These are phyloP conservation scores for Cordyceps tenuipes DNA, from an alignment of 2,329 filamentous ascomycete genomes.

Conservation along the genomic window DNA sequence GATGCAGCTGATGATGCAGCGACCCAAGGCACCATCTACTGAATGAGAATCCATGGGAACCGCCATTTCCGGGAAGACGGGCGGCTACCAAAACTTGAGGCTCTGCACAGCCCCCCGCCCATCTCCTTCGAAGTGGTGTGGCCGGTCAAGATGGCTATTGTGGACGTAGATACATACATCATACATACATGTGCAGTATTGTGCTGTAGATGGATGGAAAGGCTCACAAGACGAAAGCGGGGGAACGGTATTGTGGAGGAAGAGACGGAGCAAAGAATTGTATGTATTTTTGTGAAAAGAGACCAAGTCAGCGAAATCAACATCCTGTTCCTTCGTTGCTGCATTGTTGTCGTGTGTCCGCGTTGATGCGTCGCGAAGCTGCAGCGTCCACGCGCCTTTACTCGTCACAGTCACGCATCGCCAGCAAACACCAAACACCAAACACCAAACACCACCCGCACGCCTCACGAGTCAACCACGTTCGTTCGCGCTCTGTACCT, in stretches of 20 bases:
- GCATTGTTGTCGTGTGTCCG: neutral
- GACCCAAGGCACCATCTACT: neutral
- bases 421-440: conserved; percentile 1
- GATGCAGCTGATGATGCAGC: neutral
- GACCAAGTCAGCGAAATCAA: neutral
- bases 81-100: conserved; percentile 10
- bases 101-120: conserved; percentile 8
- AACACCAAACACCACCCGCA: neutral
- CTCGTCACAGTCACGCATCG: neutral
- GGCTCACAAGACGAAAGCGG: neutral
- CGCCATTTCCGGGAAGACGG: neutral
- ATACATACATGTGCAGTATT: no score
- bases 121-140: conserved; percentile 1
- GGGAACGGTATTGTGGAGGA: neutral
- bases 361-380: neutral
- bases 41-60: conserved; percentile 5
- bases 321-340: neutral
- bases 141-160: neutral
- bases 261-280: no score
- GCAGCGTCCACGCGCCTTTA: neutral
- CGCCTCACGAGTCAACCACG: neutral
- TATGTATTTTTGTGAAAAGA: no score
- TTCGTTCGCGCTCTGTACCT: neutral
- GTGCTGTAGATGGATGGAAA: neutral
- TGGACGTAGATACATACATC: neutral